These are phyloP conservation scores for Pseudonectria foliicola DNA, from an alignment of 2,329 filamentous ascomycete species.

Conservation along the genomic window DNA sequence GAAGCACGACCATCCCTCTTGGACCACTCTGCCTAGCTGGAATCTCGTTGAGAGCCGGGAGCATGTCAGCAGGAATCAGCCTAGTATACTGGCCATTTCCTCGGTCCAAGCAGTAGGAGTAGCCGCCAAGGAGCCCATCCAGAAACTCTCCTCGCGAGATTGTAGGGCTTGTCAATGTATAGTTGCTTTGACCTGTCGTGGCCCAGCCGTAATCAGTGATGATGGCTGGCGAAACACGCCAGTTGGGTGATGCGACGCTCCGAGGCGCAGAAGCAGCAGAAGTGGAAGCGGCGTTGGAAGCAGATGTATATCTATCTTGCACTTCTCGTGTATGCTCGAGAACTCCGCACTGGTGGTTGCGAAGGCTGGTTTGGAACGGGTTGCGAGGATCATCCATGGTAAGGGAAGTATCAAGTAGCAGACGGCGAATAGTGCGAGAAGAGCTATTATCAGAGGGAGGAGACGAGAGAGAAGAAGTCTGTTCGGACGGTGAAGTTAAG, in stretches of 20 bases:
- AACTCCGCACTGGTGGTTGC: neutral
- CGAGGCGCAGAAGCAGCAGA: no score
- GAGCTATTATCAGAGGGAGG: neutral
- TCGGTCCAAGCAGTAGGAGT: slow-evolving; percentile 46
- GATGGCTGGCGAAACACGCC: slow-evolving; percentile 10
- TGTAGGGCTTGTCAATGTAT: slow-evolving; percentile 6
- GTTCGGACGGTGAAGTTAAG: no score
- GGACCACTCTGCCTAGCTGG: slow-evolving; percentile 32
- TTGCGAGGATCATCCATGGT: slow-evolving; percentile 2
- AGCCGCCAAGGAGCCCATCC: slow-evolving; percentile 14
- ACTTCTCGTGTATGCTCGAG: slow-evolving; percentile 5
- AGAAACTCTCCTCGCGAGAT: neutral
- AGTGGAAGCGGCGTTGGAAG: slow-evolving; percentile 6
- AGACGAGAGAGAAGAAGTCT: neutral
- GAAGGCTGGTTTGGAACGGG: neutral
- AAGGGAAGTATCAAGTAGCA: neutral
- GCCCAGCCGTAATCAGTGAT: slow-evolving; percentile 3
- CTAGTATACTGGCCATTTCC: slow-evolving; percentile 47
- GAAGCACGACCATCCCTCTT: slow-evolving; percentile 41
- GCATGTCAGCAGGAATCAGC: slow-evolving; percentile 48
- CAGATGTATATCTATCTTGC: no score
- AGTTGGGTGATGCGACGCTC: slow-evolving; percentile 14
- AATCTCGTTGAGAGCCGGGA: slow-evolving; percentile 39
- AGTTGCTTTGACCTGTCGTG: slow-evolving; percentile 5
- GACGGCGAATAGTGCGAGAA: neutral